Percentiles rank a stretch among this genome's conserved stretches.
These are phyloP conservation scores for Mycosphaerella sp. DNA, from an alignment of 2,329 filamentous ascomycete species.

Conservation along the genomic window DNA sequence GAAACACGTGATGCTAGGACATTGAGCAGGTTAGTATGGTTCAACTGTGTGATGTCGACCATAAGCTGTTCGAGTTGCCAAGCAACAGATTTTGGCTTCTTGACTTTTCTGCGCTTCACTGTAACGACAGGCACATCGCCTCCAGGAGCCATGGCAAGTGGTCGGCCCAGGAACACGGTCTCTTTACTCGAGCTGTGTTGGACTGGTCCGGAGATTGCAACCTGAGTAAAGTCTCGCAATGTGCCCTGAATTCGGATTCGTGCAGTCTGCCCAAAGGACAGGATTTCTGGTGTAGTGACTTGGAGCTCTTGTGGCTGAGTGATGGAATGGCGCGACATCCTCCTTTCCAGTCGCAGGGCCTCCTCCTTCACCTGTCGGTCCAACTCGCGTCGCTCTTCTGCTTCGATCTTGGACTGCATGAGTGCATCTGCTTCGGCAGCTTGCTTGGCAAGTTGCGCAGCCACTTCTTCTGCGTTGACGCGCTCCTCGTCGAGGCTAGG, in stretches of 20 bases:
- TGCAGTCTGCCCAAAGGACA: slow-evolving; percentile 29
- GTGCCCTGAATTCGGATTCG: slow-evolving; percentile 20
- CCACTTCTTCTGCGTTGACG: slow-evolving; percentile 69
- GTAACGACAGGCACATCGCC: slow-evolving; percentile 23
- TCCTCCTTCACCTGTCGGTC: slow-evolving; percentile 63
- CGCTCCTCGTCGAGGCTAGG: slow-evolving; percentile 87
- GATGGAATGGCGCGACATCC: slow-evolving; percentile 51
- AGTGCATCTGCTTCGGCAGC: slow-evolving; percentile 39
- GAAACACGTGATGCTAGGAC: slow-evolving; percentile 59
- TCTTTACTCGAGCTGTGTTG: slow-evolving; percentile 11
- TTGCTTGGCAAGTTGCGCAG: slow-evolving; percentile 52
- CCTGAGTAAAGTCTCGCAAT: slow-evolving; percentile 22
- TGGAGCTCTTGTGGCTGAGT: slow-evolving; percentile 43
- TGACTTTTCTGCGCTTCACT: slow-evolving; percentile 25
- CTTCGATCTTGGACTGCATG: slow-evolving; percentile 32
- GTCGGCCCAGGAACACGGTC: slow-evolving; percentile 21
- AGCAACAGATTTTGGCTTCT: slow-evolving; percentile 25
- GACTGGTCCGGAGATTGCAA: slow-evolving; percentile 20
- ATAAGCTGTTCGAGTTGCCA: slow-evolving; percentile 41
- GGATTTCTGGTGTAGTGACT: slow-evolving; percentile 13
- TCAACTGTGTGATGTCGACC: slow-evolving; percentile 65
- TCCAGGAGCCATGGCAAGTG: slow-evolving; percentile 5
- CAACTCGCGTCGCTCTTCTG: slow-evolving; percentile 47
- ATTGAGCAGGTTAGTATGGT: slow-evolving; percentile 69
- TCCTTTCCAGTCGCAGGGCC: slow-evolving; percentile 61